Conservation (phyloP, 306 rosid genomes). For the Inga laurina region DNA sequence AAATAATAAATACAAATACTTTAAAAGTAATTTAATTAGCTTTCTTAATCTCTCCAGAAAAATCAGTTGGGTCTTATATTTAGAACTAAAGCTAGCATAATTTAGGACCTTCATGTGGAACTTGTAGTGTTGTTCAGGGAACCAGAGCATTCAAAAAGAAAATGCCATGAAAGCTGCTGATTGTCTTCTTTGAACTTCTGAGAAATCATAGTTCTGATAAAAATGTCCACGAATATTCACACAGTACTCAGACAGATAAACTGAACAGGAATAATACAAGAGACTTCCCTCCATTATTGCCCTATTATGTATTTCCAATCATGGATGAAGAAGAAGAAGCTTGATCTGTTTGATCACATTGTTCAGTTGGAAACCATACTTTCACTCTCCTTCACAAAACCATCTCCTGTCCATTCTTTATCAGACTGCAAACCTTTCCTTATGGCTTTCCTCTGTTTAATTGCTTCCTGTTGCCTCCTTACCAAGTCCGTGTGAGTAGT, state of each 20-base stretch:
- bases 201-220: neutral
- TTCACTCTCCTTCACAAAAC: slow-evolving; percentile 87
- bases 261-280: slow-evolving; percentile 14
- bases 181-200: neutral
- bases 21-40: too few relatives aligned
- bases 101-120: too few relatives aligned
- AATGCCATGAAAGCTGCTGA: neutral
- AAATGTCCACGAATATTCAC: slow-evolving; percentile 18
- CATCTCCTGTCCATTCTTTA: slow-evolving; percentile 98
- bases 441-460: slow-evolving; percentile 76
- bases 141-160: neutral
- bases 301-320: slow-evolving; percentile 22
- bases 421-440: slow-evolving; percentile 86
- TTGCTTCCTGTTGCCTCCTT: slow-evolving; percentile 82
- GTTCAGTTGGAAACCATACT: slow-evolving; percentile 94
- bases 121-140: too few relatives aligned
- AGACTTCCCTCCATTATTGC: slow-evolving; percentile 2
- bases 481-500: slow-evolving; percentile 94
- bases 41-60: too few relatives aligned
- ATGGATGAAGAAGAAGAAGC: slow-evolving; percentile 4
- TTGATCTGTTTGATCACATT: neutral
- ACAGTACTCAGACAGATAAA: slow-evolving; percentile 21
- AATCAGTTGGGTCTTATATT: too few relatives aligned
- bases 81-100: too few relatives aligned
- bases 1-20: too few relatives aligned